phyloP scores from a whole-genome alignment of 306 rosid species.

The Fragaria iinumae region DNA sequence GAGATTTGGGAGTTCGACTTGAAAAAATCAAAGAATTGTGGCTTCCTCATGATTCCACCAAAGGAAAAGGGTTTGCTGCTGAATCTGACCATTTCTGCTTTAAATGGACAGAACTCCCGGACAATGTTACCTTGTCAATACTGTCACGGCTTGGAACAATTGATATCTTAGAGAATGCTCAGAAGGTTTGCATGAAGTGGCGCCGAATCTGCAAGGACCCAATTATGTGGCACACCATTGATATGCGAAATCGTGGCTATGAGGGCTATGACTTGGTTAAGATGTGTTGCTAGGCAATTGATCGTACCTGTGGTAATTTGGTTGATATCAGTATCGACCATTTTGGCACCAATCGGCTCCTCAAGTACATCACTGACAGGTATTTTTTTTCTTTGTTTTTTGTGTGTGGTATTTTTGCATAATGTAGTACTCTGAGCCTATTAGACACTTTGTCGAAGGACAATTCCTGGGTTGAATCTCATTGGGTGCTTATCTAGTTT shows the following conservation, averaged over 20 bases:
- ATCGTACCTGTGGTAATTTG: conserved; percentile 34
- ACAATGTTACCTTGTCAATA: conserved; percentile 37
- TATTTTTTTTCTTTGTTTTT: not conserved
- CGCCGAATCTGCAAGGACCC: conserved; percentile 47
- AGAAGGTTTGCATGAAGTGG: conserved; percentile 50
- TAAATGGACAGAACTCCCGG: conserved; percentile 53
- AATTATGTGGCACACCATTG: conserved; percentile 42
- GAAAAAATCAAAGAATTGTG: conserved; percentile 45
- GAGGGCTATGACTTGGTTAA: not conserved
- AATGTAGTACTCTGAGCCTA: not conserved
- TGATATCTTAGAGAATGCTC: conserved; percentile 40
- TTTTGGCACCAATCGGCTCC: conserved; percentile 40
- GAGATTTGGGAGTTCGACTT: conserved; percentile 33
- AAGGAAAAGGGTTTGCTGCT: conserved; percentile 13
- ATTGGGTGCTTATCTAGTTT: not conserved
- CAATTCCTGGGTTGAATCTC: not conserved
- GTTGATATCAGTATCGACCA: conserved; percentile 38
- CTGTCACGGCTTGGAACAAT: conserved; percentile 41
- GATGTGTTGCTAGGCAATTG: conserved; percentile 44
- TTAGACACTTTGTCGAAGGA: not conserved
- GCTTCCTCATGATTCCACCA: conserved; percentile 39
- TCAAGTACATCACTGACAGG: conserved; percentile 42
- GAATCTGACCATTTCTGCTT: not conserved
- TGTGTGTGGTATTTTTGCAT: not conserved
- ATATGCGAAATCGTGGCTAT: conserved; percentile 27